A percentile compares a stretch with the other conserved stretches of the same genome.
Evolutionary conservation across 371 early-diverging fungal genomes (phyloP).

Genomic region (Mortierella sp.): DNA sequence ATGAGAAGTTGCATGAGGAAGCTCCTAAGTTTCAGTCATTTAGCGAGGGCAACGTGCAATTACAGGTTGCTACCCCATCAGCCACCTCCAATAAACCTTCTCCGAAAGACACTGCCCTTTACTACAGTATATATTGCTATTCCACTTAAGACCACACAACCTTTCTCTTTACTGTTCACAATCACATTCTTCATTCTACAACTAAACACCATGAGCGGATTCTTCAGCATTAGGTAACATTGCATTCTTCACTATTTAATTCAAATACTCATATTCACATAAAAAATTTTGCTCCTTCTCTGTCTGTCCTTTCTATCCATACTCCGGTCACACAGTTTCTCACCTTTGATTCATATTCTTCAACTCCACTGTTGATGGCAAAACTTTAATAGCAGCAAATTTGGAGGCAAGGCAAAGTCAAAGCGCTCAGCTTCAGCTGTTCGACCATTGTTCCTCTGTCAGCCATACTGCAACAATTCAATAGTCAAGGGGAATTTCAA

Average conservation of each 20-base stretch:
- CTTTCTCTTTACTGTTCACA: slow-evolving; percentile 1
- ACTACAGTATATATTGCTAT: no score
- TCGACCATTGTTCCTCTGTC: slow-evolving; percentile 81
- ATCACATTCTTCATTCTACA: background rate
- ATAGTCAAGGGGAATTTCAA: slow-evolving; percentile 93
- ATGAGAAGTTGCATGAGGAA: background rate
- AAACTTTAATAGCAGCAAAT: slow-evolving; percentile 21
- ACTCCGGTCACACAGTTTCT: background rate
- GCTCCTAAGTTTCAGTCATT: background rate
- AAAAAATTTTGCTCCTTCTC: background rate
- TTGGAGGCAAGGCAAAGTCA: slow-evolving; percentile 61
- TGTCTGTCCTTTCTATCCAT: background rate
- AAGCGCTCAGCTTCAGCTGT: slow-evolving; percentile 54
- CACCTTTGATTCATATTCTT: background rate
- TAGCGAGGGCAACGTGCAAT: background rate
- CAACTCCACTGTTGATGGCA: background rate
- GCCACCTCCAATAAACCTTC: background rate
- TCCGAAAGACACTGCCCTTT: background rate
- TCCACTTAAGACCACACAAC: background rate
- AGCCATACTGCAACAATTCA: slow-evolving; percentile 82
- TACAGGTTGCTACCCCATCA: background rate
- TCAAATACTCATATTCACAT: background rate
- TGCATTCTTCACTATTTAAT: background rate
- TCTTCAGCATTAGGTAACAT: slow-evolving; percentile 53
- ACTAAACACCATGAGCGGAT: slow-evolving; percentile 41